Evolutionary conservation across 768 basidiomycete genomes (phyloP).

Genomic region (Auricularia cornea): DNA sequence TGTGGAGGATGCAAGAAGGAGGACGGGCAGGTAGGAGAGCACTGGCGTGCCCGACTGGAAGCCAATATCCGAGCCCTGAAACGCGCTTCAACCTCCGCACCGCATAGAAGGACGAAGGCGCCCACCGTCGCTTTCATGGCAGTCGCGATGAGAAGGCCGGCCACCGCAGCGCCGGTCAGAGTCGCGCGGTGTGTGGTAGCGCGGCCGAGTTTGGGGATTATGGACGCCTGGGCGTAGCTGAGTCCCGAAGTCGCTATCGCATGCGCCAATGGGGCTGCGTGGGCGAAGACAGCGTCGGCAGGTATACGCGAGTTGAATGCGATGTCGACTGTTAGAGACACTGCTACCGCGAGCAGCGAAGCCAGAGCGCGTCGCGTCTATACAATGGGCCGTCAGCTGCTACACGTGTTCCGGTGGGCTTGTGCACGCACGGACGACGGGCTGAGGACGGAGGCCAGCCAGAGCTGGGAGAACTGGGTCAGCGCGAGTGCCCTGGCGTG

Average conservation of each 20-base stretch:
- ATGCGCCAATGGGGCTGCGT: constrained; percentile 42
- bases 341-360: constrained; percentile 37
- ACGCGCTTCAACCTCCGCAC: neutral
- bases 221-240: neutral
- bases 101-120: neutral
- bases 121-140: constrained; percentile 24
- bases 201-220: neutral
- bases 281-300: constrained; percentile 48
- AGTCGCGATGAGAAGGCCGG: constrained; percentile 51
- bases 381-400: neutral
- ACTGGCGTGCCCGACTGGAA: constrained; percentile 46
- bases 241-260: constrained; percentile 1
- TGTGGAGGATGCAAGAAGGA: constrained; percentile 52
- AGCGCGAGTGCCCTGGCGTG: constrained; percentile 54
- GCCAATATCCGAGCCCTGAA: neutral
- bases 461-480: constrained; percentile 59
- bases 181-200: neutral
- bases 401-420: neutral
- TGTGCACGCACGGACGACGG: constrained; percentile 37
- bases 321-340: constrained; percentile 54
- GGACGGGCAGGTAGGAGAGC: constrained; percentile 47
- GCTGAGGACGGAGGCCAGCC: constrained; percentile 48
- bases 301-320: constrained; percentile 32
- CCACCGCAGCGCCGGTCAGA: constrained; percentile 16
- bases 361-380: constrained; percentile 46